These are phyloP conservation scores for Smittium mucronatum DNA, from an alignment of 371 early-diverging fungal genomes.

Conservation along the genomic window DNA sequence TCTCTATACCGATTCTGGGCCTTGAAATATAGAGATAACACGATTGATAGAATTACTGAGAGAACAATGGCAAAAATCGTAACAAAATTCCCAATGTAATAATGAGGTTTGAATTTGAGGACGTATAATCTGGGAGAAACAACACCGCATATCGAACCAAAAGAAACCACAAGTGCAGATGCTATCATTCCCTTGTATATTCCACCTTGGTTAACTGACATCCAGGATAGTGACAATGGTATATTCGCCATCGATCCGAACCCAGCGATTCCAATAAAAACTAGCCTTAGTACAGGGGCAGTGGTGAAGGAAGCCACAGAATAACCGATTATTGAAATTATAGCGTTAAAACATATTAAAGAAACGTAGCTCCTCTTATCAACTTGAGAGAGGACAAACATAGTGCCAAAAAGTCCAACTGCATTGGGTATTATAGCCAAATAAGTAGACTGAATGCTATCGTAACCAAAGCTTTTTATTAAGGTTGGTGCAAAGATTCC, in stretches of 20 bases:
- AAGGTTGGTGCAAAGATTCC: constrained; percentile 34
- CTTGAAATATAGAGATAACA: constrained; percentile 4
- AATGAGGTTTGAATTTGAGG: constrained; percentile 1
- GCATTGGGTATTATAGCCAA: constrained; percentile 30
- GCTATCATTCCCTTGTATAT: constrained; percentile 10
- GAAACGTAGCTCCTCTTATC: background rate
- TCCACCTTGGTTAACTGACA: constrained; percentile 11
- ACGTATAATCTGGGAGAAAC: constrained; percentile 5
- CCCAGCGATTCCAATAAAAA: constrained; percentile 4
- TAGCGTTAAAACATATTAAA: background rate
- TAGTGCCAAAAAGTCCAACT: constrained; percentile 23
- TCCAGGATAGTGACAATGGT: constrained; percentile 2
- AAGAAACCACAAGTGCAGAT: background rate
- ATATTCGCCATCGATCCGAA: constrained; percentile 5
- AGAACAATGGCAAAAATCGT: constrained; percentile 1
- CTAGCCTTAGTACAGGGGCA: background rate
- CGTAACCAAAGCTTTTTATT: constrained; percentile 35
- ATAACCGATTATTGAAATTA: constrained; percentile 1
- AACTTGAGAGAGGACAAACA: constrained; percentile 17
- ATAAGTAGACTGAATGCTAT: constrained; percentile 28
- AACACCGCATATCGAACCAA: constrained; percentile 8
- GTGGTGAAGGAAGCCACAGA: background rate
- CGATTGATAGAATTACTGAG: constrained; percentile 3
- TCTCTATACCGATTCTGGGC: constrained; percentile 1
- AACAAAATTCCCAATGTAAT: constrained; percentile 7